Evolutionary conservation across 805 yeast species (phyloP).

Genomic region (Yamadazyma insecticola): DNA sequence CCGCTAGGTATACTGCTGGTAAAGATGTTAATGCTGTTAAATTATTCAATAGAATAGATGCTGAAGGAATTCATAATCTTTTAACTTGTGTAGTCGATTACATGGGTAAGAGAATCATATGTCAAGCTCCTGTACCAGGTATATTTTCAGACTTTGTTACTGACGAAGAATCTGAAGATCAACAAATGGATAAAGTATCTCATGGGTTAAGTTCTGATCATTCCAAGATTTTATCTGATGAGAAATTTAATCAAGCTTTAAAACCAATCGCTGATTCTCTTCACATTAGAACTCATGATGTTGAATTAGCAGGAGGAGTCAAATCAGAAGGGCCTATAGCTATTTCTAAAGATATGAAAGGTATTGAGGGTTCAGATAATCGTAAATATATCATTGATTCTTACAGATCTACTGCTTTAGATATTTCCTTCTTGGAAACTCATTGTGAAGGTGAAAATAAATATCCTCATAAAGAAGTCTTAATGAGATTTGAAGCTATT

Average conservation of each 20-base stretch:
- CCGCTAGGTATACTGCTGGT: constrained; percentile 73
- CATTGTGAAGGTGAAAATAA: constrained; percentile 40
- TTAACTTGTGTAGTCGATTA: constrained; percentile 86
- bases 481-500: constrained; percentile 82
- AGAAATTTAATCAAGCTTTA: constrained; percentile 52
- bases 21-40: constrained; percentile 77
- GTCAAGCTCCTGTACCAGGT: constrained; percentile 97
- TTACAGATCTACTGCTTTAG: constrained; percentile 80
- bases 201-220: constrained; percentile 73
- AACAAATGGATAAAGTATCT: constrained; percentile 49
- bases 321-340: constrained; percentile 42
- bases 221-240: constrained; percentile 44
- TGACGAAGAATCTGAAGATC: constrained; percentile 37
- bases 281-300: constrained; percentile 70
- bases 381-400: constrained; percentile 82
- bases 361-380: constrained; percentile 79
- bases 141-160: constrained; percentile 48
- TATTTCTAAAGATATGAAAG: constrained; percentile 78
- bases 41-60: constrained; percentile 61
- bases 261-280: constrained; percentile 63
- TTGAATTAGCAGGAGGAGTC: constrained; percentile 44
- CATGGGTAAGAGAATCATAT: constrained; percentile 81
- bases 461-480: constrained; percentile 79
- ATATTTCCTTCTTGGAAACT: constrained; percentile 68
- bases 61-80: constrained; percentile 60